Evolutionary conservation across 2,329 filamentous ascomycete species (phyloP), one percentile per base, ranked within the genome.

Genomic region (Pestalotiopsis sp.): DNA sequence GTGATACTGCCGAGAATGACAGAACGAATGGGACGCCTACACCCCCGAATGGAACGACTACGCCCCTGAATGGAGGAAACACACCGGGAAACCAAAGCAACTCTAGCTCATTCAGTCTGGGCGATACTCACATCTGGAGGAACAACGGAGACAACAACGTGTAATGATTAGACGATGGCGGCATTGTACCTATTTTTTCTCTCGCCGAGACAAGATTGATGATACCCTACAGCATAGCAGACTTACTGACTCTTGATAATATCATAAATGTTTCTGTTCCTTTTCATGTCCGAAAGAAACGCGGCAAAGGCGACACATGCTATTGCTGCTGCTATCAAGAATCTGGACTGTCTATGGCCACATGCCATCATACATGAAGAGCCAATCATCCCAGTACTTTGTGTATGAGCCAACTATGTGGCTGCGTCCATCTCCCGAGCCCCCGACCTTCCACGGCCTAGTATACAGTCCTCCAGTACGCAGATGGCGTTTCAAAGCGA

Each of bases 311-410:
- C 6, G 4, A 6, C 20, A 52, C 6, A 9, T 11, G n/a, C 17
- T n/a, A 20, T 17, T 20, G 20, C 9, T 59, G 2, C 3, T 59
- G 25, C 1, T 7, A 5, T 59, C 13, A 17, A 14, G 13, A 27
- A 3, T 61, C 6, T 7, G 27, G 45, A 52, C 45, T 39, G 3
- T 31, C 57, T n/a, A 80, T 20, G 81, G 80, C 81, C 82, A 83
- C 70, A 83, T 74, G 0, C 80, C 80, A 59, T 83, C 81, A 67
- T 79, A 83, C 80, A 85, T 85, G 66, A 83, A 85, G 56, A 84
- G 75, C 83, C 83, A 85, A 69, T 85, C 82, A 13, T 82, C 80
- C 80, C 80, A 85, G 72, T 84, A 85, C 20, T 76, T 77, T 4
- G 80, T 77, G 66, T 82, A 84, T 23, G 76, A 76, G 1, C 83